These are phyloP conservation scores for Mucor piriformis DNA, from an alignment of 371 early-diverging fungal species.

Conservation along the genomic window DNA sequence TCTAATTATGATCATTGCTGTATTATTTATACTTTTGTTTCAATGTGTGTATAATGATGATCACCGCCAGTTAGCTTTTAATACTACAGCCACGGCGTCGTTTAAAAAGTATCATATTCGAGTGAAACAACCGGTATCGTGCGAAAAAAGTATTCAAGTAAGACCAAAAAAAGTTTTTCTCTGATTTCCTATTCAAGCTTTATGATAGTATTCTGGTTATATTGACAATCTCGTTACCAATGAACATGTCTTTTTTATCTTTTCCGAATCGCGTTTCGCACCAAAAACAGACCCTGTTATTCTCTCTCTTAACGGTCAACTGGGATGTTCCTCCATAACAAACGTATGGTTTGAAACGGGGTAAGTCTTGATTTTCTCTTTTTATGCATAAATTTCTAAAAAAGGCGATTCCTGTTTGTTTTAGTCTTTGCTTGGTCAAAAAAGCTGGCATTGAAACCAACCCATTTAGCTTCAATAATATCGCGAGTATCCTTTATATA, in stretches of 20 bases:
- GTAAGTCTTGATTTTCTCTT: conserved; percentile 6
- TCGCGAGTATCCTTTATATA: conserved; percentile 72
- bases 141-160: conserved; percentile 42
- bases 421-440: conserved; percentile 11
- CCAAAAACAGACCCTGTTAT: conserved; percentile 71
- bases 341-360: conserved; percentile 85
- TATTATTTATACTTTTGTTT: background rate
- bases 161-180: background rate
- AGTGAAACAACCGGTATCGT: conserved; percentile 34
- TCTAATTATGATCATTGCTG: background rate
- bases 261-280: conserved; percentile 83
- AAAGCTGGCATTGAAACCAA: conserved; percentile 60
- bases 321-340: conserved; percentile 77
- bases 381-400: conserved; percentile 4
- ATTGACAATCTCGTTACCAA: conserved; percentile 57
- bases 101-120: conserved; percentile 17
- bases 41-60: background rate
- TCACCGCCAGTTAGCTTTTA: background rate
- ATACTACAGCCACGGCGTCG: background rate
- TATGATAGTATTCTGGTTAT: conserved; percentile 54
- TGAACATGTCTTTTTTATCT: conserved; percentile 81
- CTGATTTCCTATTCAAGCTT: background rate
- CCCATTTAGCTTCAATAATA: conserved; percentile 75
- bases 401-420: conserved; percentile 8
- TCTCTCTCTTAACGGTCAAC: conserved; percentile 83